Percentiles rank a stretch among this genome's conserved stretches.
Conservation (phyloP, 768 basidiomycete species). For the Tubosaeta brunneosetosa region DNA sequence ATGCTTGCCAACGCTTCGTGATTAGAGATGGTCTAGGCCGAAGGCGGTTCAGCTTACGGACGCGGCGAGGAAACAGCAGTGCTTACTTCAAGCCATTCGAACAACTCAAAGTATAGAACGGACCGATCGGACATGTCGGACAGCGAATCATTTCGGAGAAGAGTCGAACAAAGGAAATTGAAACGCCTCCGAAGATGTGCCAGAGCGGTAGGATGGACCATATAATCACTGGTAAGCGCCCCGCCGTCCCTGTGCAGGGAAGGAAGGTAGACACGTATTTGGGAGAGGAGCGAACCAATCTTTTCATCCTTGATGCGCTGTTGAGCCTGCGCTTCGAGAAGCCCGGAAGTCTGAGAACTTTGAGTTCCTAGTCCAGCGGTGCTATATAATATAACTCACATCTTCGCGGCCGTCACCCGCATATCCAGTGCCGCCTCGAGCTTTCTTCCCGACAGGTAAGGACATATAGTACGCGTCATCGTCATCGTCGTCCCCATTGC, state of each 20-base stretch:
- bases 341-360: constrained; percentile 64
- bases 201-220: constrained; percentile 87
- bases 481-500: constrained; percentile 47
- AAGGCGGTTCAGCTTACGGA: constrained; percentile 4
- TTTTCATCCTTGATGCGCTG: constrained; percentile 72
- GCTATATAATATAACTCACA: constrained; percentile 43
- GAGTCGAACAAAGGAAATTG: constrained; percentile 79
- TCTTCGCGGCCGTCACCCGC: constrained; percentile 82
- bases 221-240: constrained; percentile 80
- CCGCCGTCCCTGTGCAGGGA: constrained; percentile 72
- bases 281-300: constrained; percentile 61
- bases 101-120: constrained; percentile 80
- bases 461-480: constrained; percentile 46
- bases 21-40: constrained; percentile 75
- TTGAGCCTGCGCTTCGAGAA: constrained; percentile 67
- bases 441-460: constrained; percentile 52
- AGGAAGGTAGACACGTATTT: constrained; percentile 81
- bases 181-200: constrained; percentile 90
- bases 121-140: constrained; percentile 91
- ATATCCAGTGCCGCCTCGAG: constrained; percentile 82
- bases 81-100: constrained; percentile 87
- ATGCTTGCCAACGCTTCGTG: constrained; percentile 92
- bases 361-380: constrained; percentile 5
- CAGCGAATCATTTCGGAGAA: constrained; percentile 88
- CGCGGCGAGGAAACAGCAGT: not conserved